These are phyloP conservation scores for Rhododendron ovatum DNA, from an alignment of 148 eudicot species.

Conservation along the genomic window DNA sequence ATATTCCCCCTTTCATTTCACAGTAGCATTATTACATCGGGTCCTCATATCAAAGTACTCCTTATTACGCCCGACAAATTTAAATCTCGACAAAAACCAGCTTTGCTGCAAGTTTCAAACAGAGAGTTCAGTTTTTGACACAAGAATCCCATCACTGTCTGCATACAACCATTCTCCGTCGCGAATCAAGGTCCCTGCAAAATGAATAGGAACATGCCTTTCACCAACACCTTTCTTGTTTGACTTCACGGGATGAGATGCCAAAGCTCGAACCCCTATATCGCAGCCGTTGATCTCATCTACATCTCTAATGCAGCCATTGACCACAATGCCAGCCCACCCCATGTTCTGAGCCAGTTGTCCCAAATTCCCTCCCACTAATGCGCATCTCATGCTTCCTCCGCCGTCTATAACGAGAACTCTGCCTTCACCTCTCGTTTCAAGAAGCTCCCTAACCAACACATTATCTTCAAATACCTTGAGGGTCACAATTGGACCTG, in stretches of 20 bases:
- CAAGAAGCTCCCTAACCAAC: slow-evolving; percentile 39
- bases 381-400: slow-evolving; percentile 41
- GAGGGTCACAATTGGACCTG: slow-evolving; percentile 35
- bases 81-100: background rate
- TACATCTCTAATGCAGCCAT: slow-evolving; percentile 41
- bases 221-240: slow-evolving; percentile 32
- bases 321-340: slow-evolving; percentile 41
- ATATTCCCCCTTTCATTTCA: background rate
- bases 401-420: slow-evolving; percentile 43
- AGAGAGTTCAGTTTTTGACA: slow-evolving; percentile 32
- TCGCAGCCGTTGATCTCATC: slow-evolving; percentile 44
- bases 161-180: slow-evolving; percentile 47
- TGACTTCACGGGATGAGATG: slow-evolving; percentile 37
- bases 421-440: slow-evolving; percentile 40
- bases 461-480: slow-evolving; percentile 48
- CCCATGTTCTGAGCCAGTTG: slow-evolving; percentile 44
- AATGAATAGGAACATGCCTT: slow-evolving; percentile 26
- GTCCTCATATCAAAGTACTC: background rate
- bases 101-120: slow-evolving; percentile 14
- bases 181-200: slow-evolving; percentile 30
- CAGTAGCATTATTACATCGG: no score
- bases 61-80: background rate
- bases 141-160: slow-evolving; percentile 40
- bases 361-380: slow-evolving; percentile 39
- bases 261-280: slow-evolving; percentile 40